phyloP scores from a whole-genome alignment of 768 basidiomycete species.

The Lactifluus piperatus region DNA sequence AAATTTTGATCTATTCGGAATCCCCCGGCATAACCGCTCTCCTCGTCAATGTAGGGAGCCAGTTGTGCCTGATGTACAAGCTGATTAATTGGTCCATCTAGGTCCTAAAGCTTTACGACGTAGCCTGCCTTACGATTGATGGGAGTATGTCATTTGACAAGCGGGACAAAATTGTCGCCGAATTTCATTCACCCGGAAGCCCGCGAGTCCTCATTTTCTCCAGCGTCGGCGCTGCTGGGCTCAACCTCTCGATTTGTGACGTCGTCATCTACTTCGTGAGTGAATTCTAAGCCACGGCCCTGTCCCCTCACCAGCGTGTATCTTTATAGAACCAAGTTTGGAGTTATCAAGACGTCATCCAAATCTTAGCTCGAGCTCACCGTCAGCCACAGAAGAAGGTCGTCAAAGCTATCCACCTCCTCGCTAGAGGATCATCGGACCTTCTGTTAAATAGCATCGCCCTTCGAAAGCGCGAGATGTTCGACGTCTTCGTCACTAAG shows the following conservation, averaged over 20 bases:
- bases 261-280: background rate
- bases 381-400: background rate
- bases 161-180: background rate
- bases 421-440: background rate
- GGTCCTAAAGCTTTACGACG: background rate
- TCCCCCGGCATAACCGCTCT: background rate
- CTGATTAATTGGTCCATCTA: too few relatives aligned
- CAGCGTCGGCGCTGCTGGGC: background rate
- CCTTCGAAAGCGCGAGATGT: background rate
- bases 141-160: background rate
- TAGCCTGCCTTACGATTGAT: background rate
- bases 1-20: background rate
- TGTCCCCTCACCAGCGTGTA: too few relatives aligned
- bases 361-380: background rate
- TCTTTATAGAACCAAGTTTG: background rate
- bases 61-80: too few relatives aligned
- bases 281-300: too few relatives aligned
- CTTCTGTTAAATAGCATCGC: background rate
- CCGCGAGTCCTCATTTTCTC: background rate
- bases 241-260: background rate
- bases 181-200: background rate
- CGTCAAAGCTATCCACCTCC: background rate
- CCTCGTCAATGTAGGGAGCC: background rate
- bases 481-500: background rate
- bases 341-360: background rate